Evolutionary conservation across 2,329 filamentous ascomycete genomes (phyloP), one percentile per base, ranked within the genome.

Genomic region (Fusarium sublunatum): DNA sequence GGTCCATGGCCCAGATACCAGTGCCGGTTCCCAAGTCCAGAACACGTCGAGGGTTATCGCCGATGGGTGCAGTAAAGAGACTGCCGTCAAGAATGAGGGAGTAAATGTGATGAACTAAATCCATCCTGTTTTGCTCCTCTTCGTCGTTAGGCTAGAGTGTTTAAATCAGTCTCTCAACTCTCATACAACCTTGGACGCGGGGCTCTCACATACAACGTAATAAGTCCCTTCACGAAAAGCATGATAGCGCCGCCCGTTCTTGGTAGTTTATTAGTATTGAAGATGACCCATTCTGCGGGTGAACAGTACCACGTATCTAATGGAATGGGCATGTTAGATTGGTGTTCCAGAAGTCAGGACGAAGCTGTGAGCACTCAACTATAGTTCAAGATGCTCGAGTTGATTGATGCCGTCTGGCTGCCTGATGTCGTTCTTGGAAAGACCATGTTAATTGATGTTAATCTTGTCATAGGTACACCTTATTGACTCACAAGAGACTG

Each of bases 1-100:
- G 54, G 24, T 58, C 55, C 13, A 58, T 54, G 2, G 55, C 50
- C 55, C 55, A 58, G 13, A 58, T 58, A 15, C 55, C 55, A 24
- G 55, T 58, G 1, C 55, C 55, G 2, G 55, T 58, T 11, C 55
- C 55, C 2, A 58, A 3, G 36, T 58, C 55, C 3, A 58, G 50
- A 3, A 58, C 50, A 11, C 55, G 43, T 6, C 22, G 32, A 15
- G 43, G 32, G 7, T 24, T n/a, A 22, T 49, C 42, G 13, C 39
- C 38, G 11, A 58, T 44, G 0, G 55, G 55, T 6, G 55, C 55
- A 8, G 49, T 43, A 15, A 38, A 32, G 8, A 58, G 43, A 3
- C 25, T 39, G 7, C 55, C 50, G 11, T 58, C 43, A 0, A 58
- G 15, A 2, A 58, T 11, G 3, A 58, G 43, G 6, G 36, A 31